Percentiles rank a stretch among this genome's conserved stretches.
Conservation (phyloP, 2,329 filamentous ascomycete genomes). For the Talaromyces sp. region DNA sequence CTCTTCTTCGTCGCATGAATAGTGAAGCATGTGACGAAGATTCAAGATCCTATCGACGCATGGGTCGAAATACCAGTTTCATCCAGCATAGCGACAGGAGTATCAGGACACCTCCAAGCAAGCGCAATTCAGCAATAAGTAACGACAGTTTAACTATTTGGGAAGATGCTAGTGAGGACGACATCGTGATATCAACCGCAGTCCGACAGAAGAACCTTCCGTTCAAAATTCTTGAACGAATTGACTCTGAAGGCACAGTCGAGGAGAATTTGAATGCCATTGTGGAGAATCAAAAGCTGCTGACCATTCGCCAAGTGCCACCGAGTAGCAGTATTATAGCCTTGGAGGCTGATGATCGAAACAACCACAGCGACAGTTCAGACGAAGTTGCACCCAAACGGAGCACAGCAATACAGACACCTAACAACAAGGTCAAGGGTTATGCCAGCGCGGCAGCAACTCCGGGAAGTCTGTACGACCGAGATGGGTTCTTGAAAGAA, state of each 20-base stretch:
- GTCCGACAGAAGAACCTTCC: constrained; percentile 14
- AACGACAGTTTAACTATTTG: constrained; percentile 33
- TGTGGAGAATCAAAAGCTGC: neutral
- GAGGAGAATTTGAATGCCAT: constrained; percentile 7
- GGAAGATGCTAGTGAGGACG: constrained; percentile 31
- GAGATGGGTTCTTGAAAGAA: constrained; percentile 38
- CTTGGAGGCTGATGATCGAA: constrained; percentile 3
- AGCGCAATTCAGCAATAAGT: constrained; percentile 22
- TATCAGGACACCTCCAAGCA: constrained; percentile 8
- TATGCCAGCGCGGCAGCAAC: constrained; percentile 24
- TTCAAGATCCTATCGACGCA: constrained; percentile 16
- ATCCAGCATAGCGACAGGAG: neutral
- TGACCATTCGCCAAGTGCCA: constrained; percentile 11
- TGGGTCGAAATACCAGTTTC: constrained; percentile 15
- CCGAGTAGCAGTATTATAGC: constrained; percentile 15
- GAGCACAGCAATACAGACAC: constrained; percentile 19
- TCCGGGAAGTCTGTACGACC: constrained; percentile 48
- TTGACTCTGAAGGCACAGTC: constrained; percentile 14
- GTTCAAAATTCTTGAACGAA: constrained; percentile 16
- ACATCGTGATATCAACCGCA: neutral
- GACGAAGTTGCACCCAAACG: constrained; percentile 5
- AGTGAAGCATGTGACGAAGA: constrained; percentile 22
- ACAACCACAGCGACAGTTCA: constrained; percentile 1
- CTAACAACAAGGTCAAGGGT: constrained; percentile 24
- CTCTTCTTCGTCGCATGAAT: constrained; percentile 27